Base-by-base conservation (phyloP, 2,329 filamentous ascomycete species). In the Coleophoma crateriformis region DNA sequence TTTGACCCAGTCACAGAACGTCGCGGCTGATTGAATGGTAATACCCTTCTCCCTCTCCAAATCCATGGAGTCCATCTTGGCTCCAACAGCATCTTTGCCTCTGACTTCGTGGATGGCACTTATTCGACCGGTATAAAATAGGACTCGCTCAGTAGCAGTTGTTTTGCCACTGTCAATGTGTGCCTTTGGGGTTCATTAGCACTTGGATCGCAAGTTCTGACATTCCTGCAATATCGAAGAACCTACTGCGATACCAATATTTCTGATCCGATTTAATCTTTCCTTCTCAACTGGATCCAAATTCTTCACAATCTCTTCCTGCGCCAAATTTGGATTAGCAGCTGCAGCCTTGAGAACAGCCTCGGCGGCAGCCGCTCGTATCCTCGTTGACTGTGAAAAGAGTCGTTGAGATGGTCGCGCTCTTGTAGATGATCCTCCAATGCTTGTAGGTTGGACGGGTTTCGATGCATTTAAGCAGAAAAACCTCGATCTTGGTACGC, bases 51-150 rank as follows among this genome's bases (percentile, higher is more conserved):
- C 94, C 70, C 94, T 81, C 73, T 99, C 94, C 59, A 99, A 77
- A 61, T 99, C 94, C 94, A 99, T 99, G 22, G 91, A 96, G 75
- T 99, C 94, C 94, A 99, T 99, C 76, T 99, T 99, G 53, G 94
- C 94, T 57, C 94, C 94, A 38, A 96, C 90, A 34, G 88, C 82
- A 78, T 99, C 94, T 66, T 92, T 91, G 52, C 90, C 90, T 64
- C 94, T 83, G 40, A 99, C 94, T 72, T 99, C 94, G 75, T 99
- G 94, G 63, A 99, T 97, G 33, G 89, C 81, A 67, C 95, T 95
- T 72, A 96, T 96, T 66, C 94, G 87, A 58, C 94, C 94, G 49
- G 94, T 97, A 71, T 99, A 99, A 79, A 91, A 99, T 50, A 99
- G 85, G 41, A 99, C 90, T 68, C 94, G 88, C 73, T 99, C 94